Evolutionary conservation across 148 eudicot genomes (phyloP), one percentile per base, ranked within the genome.

Genomic region (Camellia japonica): DNA sequence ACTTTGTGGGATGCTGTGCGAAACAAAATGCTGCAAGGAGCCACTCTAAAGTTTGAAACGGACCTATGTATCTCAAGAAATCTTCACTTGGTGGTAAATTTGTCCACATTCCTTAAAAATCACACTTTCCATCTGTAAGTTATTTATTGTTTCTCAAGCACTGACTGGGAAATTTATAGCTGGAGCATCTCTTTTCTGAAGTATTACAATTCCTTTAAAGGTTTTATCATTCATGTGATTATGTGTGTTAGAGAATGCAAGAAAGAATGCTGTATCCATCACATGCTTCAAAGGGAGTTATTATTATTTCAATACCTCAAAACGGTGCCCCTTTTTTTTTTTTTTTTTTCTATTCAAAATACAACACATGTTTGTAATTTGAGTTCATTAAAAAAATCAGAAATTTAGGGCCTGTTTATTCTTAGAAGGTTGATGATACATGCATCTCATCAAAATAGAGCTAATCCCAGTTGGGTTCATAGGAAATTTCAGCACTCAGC

Each of bases 1-100:
- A 94, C 91, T 90, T 92, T 58, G 97, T 94, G 71, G 98, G 98
- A 71, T 94, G 98, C 83, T 92, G 97, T 78, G 98, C 97, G 3
- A 85, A 97, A 85, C 84, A 89, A 67, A 89, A 91, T 84, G 97
- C 97, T 74, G 88, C 83, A 38, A 80, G 84, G 47, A 81, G 84
- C 80, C 77, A 58, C 74, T 87, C 90, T 30, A 93, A 92, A 87
- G 86, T 55, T 80, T 91, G 84, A 88, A 18, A 70, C 6, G 72
- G 65, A 80, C 55, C 16, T 12, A 59, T 68, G 16, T 61, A 9
- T 79, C 62, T n/a, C 38, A 51, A 18, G 12, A 38, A 47, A 10
- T 43, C 41, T 69, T 44, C 7, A 0, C 61, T n/a, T 3, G 6
- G 69, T 49, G 52, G 38, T 77, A 73, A 19, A 51, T 80, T 51